A percentile compares a stretch with the other conserved stretches of the same genome.
Conservation (phyloP, 2,329 filamentous ascomycete species). For the Aspergillus pseudotamarii region DNA sequence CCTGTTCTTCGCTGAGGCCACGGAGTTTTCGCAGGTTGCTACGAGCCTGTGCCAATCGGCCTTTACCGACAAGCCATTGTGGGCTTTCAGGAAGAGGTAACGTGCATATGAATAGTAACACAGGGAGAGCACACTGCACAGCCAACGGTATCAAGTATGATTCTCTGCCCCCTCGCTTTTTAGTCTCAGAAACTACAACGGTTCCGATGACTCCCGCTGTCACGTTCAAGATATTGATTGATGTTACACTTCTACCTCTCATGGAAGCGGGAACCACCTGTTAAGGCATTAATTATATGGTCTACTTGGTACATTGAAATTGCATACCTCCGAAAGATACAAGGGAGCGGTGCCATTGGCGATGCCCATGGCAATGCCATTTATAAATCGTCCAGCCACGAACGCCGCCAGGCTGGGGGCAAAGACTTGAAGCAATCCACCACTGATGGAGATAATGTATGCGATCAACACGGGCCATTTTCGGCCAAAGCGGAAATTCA, state of each 20-base stretch:
- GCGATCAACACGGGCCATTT: constrained; percentile 38
- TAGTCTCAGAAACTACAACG: constrained; percentile 35
- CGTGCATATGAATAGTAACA: constrained; percentile 33
- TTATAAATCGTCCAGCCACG: constrained; percentile 37
- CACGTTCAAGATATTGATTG: constrained; percentile 36
- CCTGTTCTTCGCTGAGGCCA: constrained; percentile 31
- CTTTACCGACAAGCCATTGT: constrained; percentile 35
- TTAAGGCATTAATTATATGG: not conserved
- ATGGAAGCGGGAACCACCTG: constrained; percentile 37
- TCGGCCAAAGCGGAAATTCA: constrained; percentile 38
- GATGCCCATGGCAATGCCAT: constrained; percentile 35
- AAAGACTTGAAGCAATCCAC: constrained; percentile 40
- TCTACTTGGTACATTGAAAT: not conserved
- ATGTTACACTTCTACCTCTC: constrained; percentile 35
- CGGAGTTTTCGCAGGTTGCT: constrained; percentile 35
- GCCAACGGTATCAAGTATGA: constrained; percentile 41
- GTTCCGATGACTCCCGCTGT: constrained; percentile 37
- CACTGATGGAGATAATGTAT: constrained; percentile 37
- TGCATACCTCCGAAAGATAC: constrained; percentile 37
- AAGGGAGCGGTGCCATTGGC: constrained; percentile 39
- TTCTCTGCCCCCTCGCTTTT: constrained; percentile 27
- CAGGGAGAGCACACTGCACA: constrained; percentile 37
- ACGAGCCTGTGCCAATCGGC: constrained; percentile 33
- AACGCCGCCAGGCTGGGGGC: constrained; percentile 38
- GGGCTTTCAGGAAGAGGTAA: constrained; percentile 38